Percentiles rank a stretch among this genome's conserved stretches.
These are phyloP conservation scores for Neurospora sp. DNA, from an alignment of 495 filamentous ascomycete species.

Conservation along the genomic window DNA sequence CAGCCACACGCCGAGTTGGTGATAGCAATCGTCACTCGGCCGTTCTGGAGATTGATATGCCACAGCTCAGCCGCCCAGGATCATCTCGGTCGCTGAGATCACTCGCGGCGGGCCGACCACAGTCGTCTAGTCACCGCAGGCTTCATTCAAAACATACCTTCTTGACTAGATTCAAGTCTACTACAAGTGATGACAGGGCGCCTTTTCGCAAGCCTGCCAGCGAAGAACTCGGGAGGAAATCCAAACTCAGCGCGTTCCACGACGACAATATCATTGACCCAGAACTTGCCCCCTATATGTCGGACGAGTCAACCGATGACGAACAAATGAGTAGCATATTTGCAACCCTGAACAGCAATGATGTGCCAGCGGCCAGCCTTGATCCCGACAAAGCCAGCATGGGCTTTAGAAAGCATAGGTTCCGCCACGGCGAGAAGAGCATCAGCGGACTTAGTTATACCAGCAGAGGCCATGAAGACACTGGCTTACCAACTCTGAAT, in stretches of 20 bases:
- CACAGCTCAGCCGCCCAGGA: conserved; percentile 64
- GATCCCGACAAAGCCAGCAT: conserved; percentile 41
- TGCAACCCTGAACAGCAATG: conserved; percentile 49
- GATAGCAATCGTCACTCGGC: conserved; percentile 77
- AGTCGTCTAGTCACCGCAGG: conserved; percentile 70
- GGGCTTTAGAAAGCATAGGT: conserved; percentile 58
- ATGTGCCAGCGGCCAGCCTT: conserved; percentile 30
- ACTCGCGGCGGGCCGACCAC: conserved; percentile 52
- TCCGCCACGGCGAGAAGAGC: conserved; percentile 61
- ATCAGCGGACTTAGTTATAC: conserved; percentile 49
- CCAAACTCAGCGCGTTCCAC: conserved; percentile 81
- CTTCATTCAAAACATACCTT: conserved; percentile 81
- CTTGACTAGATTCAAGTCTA: conserved; percentile 47
- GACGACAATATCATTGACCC: conserved; percentile 98
- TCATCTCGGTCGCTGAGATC: conserved; percentile 91
- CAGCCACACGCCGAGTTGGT: conserved; percentile 72
- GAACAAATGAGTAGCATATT: conserved; percentile 84
- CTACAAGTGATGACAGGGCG: conserved; percentile 52
- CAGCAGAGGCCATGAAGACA: conserved; percentile 41
- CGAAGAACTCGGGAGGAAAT: conserved; percentile 48
- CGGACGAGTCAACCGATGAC: conserved; percentile 86
- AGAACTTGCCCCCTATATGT: conserved; percentile 89
- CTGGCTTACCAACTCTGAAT: conserved; percentile 25
- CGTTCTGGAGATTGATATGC: conserved; percentile 76
- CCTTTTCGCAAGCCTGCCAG: conserved; percentile 77